Conservation (phyloP, 257 asterid species). For the Dorcoceras hygrometricum region DNA sequence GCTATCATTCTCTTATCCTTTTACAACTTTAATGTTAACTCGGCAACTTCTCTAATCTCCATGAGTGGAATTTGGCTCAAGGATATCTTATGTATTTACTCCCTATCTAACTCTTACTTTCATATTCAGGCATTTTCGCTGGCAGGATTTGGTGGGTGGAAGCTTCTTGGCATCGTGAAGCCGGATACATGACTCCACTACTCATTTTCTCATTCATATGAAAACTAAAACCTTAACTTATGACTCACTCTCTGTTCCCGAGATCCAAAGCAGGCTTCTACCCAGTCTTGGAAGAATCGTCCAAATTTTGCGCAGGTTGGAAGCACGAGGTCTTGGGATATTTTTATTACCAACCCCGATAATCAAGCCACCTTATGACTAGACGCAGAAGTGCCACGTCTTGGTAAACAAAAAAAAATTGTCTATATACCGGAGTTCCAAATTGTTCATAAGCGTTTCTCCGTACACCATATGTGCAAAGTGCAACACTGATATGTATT, state of each 20-base stretch:
- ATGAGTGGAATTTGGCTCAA: neutral
- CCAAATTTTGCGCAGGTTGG: neutral
- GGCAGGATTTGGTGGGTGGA: conserved; percentile 97
- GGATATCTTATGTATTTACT: neutral
- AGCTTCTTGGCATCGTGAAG: conserved; percentile 67
- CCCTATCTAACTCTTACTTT: conserved; percentile 27
- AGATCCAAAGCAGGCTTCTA: neutral
- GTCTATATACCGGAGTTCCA: neutral
- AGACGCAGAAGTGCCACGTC: neutral
- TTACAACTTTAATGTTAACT: neutral
- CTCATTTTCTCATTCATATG: neutral
- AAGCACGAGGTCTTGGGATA: neutral
- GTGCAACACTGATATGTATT: neutral
- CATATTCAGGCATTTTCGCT: conserved; percentile 68
- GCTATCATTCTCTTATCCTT: neutral
- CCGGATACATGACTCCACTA: conserved; percentile 41
- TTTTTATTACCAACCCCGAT: neutral
- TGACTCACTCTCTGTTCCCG: neutral
- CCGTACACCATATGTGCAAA: neutral
- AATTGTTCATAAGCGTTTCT: neutral
- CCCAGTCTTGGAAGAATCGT: neutral
- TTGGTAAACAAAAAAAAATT: neutral
- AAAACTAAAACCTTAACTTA: neutral
- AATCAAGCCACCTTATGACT: neutral
- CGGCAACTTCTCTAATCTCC: neutral